Base-by-base conservation (phyloP, 192 early-diverging fungal species). In the Funneliformis geosporum region DNA sequence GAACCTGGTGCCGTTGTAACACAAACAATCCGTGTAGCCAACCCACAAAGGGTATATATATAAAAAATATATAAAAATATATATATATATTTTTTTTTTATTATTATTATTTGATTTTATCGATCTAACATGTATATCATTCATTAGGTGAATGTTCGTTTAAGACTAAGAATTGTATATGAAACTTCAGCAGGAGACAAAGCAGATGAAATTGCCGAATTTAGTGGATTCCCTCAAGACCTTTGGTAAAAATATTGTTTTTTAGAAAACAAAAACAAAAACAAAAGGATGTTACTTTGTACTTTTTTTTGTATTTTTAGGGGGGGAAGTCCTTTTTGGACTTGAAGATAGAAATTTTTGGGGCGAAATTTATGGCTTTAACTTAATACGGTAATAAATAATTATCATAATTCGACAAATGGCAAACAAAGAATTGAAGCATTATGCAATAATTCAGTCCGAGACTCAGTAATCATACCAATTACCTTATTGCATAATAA, bases 21-120 rank as follows among this genome's bases (percentile, higher is more conserved):
- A 18, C 98, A 99, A 80, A 40, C 87, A 16, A 90, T 99, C 86
- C 89, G 90, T 47, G 90, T 99, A 67, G 91, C 94, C 33, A 99
- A 99, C 80, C 97, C 97, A 55, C 84, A 86, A 81, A 83, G 88
- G 81, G 89, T 89, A 75, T 70, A 60, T 68, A 28, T 66, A 14
- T 77, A 11, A 65, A 33, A 10, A 21, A 62, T 69, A 60, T 42
- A 39, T 65, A 33, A 2, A 33, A 33, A 33, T 33, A 33, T 33
- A 33, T 33, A 33, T 33, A 33, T n/a, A n/a, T 25, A 6, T 14
- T 18, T 44, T 11, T 74, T n/a, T 50, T 67, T 59, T 5, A 39
- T 11, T 42, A 12, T 39, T 42, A 67, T 46, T 70, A 25, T 55
- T 61, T 8, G 8, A 55, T 59, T 43, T 18, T 47, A 42, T 23